Base-by-base conservation (phyloP, 2,329 filamentous ascomycete genomes). In the Zymoseptoria brevis region DNA sequence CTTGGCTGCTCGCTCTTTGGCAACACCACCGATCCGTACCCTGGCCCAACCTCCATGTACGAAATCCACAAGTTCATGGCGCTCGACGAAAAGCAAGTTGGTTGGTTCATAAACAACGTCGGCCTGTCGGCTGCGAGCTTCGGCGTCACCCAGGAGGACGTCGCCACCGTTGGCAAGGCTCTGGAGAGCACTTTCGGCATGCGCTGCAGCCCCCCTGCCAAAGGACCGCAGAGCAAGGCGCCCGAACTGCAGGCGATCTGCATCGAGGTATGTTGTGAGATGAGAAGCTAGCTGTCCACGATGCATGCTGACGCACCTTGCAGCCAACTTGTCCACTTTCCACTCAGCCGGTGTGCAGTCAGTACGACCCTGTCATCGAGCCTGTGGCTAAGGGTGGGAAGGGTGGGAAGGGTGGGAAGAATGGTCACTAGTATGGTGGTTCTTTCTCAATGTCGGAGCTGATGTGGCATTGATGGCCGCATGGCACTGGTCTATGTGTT, bases 61-160 rank as follows among this genome's bases (percentile, higher is more conserved):
- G 67, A 79, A 52, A 77, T 81, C 0, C 82, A 85, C 75, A 81
- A 81, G 69, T 74, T 63, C 75, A 86, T 86, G 84, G 76, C 75
- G 58, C 77, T 86, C 52, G 73, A 79, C 66, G 67, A 73, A 21
- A 69, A 73, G 57, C 76, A 86, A 68, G 69, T 84, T 45, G 77
- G 76, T 30, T 86, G 84, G 74, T 86, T 86, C 74, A 81, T 85
- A 68, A 63, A 75, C 50, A 82, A 86, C 71, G 80, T 86, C 57
- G 81, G 76, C 30, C 69, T 83, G 16, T 76, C 83, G 3, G 83
- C 80, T 5, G 73, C 77, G 41, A 84, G 81, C 1, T 84, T 86
- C 64, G 84, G 84, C 45, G 82, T 86, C 51, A 74, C 79, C n/a
- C 65, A 76, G 11, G 75, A 74, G 2, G 84, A 86, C 67, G 73